These are phyloP conservation scores for Apiosordaria backusii DNA, from an alignment of 495 filamentous ascomycete species.

Conservation along the genomic window DNA sequence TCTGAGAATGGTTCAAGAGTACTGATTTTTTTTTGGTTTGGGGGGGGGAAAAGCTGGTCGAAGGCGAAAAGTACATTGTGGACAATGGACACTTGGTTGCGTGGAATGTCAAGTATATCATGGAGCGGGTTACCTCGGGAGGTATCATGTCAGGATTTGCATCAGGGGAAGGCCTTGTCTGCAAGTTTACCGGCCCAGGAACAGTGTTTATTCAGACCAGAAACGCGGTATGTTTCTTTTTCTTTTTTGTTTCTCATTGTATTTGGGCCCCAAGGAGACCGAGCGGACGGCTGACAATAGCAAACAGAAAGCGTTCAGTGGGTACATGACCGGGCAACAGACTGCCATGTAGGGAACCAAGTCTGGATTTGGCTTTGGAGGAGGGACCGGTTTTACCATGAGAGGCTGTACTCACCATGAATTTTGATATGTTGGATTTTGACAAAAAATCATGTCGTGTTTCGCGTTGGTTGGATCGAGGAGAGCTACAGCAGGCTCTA, in stretches of 20 bases:
- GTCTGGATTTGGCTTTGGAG: background rate
- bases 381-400: background rate
- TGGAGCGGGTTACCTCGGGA: conserved; percentile 84
- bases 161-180: conserved; percentile 83
- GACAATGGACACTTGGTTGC: conserved; percentile 96
- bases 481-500: background rate
- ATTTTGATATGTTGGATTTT: background rate
- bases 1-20: no score
- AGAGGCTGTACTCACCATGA: background rate
- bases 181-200: conserved; percentile 89
- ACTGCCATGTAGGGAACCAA: conserved; percentile 11
- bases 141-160: conserved; percentile 78
- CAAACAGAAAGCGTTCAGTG: conserved; percentile 42
- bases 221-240: conserved; percentile 60
- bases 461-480: background rate
- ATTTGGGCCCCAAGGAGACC: background rate
- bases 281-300: conserved; percentile 14
- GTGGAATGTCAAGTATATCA: conserved; percentile 92
- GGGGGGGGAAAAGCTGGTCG: conserved; percentile 58
- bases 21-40: no score
- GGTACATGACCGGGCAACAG: conserved; percentile 45
- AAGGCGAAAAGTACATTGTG: conserved; percentile 81
- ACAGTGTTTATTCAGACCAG: conserved; percentile 93
- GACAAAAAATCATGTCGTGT: no score
- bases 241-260: background rate